Evolutionary conservation across 176 grass and related monocot genomes (phyloP), one percentile per base, ranked within the genome.

Genomic region (Microstegium vimineum): DNA sequence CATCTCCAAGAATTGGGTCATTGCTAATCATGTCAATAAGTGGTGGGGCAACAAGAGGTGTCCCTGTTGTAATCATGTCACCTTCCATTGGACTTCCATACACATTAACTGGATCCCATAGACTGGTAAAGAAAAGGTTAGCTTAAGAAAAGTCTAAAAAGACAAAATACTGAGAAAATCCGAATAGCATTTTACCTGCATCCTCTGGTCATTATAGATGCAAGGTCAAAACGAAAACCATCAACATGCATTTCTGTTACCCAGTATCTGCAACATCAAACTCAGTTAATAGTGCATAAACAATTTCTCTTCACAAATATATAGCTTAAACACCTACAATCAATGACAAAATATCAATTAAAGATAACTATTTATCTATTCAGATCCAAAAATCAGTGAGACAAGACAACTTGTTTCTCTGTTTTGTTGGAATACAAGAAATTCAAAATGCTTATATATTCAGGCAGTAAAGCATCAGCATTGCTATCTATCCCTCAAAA

Each of bases 1-100:
- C 91, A 73, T 77, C 83, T 74, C 84, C 79, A 73, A 99, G 96
- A 66, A 99, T 88, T 56, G 96, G 96, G 66, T 99, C 96, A 70
- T 90, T 99, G 87, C 93, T 99, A 76, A 99, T 99, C 96, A 99
- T 99, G 69, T 95, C 93, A 77, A 99, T 80, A 51, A 98, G 82
- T 28, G 96, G 87, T 43, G 93, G 96, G 63, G 69, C 85, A 84
- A 40, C 38, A 88, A 99, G 91, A 45, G 91, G 87, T 35, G 86
- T 87, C 54, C 96, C 96, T 46, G 89, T 99, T 78, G 91, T 99
- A 77, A 82, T 73, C 45, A 77, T 77, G 78, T 99, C 86, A 56
- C 84, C 90, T 88, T 90, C 93, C 49, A 93, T 62, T 66, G 88
- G 68, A 81, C 73, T 56, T 77, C 96, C 93, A 85, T 93, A 95